A percentile compares a stretch with the other conserved stretches of the same genome.
These are phyloP conservation scores for Begonia peltatifolia DNA, from an alignment of 306 rosid genomes.

Conservation along the genomic window DNA sequence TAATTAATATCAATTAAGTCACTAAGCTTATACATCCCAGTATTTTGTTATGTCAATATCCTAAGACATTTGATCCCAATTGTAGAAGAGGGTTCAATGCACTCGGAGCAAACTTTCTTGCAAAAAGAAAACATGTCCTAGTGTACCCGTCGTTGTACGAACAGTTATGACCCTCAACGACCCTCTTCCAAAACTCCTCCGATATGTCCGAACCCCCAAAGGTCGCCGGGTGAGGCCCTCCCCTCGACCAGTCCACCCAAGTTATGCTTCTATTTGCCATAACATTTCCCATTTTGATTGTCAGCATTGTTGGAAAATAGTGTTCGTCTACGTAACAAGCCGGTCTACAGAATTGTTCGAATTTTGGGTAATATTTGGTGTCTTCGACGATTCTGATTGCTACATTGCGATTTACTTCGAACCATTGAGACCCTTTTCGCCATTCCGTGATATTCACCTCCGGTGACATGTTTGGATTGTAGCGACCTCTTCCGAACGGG, in stretches of 20 bases:
- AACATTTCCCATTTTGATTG: constrained; percentile 31
- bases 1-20: no score
- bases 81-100: constrained; percentile 60
- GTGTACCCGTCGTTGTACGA: constrained; percentile 35
- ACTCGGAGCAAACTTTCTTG: constrained; percentile 86
- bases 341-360: constrained; percentile 53
- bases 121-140: constrained; percentile 58
- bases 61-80: constrained; percentile 36
- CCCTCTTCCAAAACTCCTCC: constrained; percentile 32
- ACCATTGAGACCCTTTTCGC: constrained; percentile 99
- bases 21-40: neutral
- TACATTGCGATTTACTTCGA: constrained; percentile 64
- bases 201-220: constrained; percentile 57
- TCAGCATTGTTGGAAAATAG: constrained; percentile 89
- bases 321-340: constrained; percentile 95
- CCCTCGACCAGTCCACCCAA: constrained; percentile 98
- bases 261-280: constrained; percentile 85
- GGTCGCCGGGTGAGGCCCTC: constrained; percentile 90
- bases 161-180: constrained; percentile 30
- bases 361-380: constrained; percentile 35
- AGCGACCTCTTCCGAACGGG: constrained; percentile 85
- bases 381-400: constrained; percentile 60
- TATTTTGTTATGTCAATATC: constrained; percentile 24
- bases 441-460: constrained; percentile 51
- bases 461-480: constrained; percentile 56